Conservation (phyloP, 345 rosid genomes). For the Eucalyptus decipiens region DNA sequence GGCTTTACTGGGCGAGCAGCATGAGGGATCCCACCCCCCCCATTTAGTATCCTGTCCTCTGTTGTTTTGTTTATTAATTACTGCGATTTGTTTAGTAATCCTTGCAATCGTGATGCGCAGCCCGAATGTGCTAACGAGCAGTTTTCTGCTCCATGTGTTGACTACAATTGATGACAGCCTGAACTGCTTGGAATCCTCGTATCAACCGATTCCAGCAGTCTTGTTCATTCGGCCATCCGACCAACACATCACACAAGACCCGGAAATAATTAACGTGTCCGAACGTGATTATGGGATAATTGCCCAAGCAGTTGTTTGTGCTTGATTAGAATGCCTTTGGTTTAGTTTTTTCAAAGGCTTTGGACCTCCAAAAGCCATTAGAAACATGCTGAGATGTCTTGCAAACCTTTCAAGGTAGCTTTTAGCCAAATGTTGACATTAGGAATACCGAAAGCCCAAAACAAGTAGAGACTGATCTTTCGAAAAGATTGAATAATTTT, state of each 20-base stretch:
- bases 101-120: background rate
- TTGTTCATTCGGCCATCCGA: background rate
- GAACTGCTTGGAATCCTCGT: background rate
- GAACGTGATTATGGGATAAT: background rate
- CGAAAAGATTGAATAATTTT: no score
- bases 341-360: no score
- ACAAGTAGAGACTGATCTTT: accelerated
- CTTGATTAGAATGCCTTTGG: no score
- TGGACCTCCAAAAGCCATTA: no score
- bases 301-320: background rate
- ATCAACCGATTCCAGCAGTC: background rate
- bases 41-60: background rate
- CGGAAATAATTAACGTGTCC: background rate
- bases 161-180: background rate
- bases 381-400: no score
- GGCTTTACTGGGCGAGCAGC: background rate
- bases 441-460: no score
- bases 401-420: no score
- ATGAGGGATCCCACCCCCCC: background rate
- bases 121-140: background rate
- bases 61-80: background rate
- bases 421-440: no score
- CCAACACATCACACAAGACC: background rate
- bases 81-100: background rate
- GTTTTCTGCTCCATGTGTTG: background rate